A percentile compares a stretch with the other conserved stretches of the same genome.
Evolutionary conservation across 257 asterid genomes (phyloP).

Genomic region (Echium plantagineum): DNA sequence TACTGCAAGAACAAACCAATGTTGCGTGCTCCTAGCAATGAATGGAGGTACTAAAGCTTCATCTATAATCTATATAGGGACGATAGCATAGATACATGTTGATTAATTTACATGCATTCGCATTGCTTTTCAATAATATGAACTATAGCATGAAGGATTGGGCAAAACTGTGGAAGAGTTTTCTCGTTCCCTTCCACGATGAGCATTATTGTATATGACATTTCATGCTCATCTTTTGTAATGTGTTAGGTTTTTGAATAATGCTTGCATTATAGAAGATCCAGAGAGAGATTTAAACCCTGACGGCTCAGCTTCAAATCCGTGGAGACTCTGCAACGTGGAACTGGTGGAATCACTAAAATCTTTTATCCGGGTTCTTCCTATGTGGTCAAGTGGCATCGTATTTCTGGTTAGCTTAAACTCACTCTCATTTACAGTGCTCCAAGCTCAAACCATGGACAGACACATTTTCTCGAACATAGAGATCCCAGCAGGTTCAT

Average conservation of each 20-base stretch:
- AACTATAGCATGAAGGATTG: neutral
- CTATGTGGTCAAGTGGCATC: constrained; percentile 15
- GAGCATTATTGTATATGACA: neutral
- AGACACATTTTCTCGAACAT: constrained; percentile 10
- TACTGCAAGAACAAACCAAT: constrained; percentile 2
- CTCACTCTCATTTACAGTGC: constrained; percentile 2
- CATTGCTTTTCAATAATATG: neutral
- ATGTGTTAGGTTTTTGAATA: constrained; percentile 11
- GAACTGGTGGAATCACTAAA: constrained; percentile 12
- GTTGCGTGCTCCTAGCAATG: neutral
- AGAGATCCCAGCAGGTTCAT: constrained; percentile 18
- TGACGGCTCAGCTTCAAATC: constrained; percentile 14
- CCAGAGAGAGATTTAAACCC: constrained; percentile 12
- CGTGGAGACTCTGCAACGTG: constrained; percentile 16
- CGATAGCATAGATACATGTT: neutral
- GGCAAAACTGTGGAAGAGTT: neutral
- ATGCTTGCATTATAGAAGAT: constrained; percentile 17
- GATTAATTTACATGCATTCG: neutral
- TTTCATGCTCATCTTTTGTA: neutral
- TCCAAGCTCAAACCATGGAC: constrained; percentile 14
- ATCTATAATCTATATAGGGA: too few relatives aligned
- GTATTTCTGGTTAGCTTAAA: neutral
- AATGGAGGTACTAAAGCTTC: constrained; percentile 7
- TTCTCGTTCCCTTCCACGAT: neutral
- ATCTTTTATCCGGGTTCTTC: constrained; percentile 9